Evolutionary conservation across 2,329 filamentous ascomycete species (phyloP).

Genomic region (Phyllosticta citrichinensis): DNA sequence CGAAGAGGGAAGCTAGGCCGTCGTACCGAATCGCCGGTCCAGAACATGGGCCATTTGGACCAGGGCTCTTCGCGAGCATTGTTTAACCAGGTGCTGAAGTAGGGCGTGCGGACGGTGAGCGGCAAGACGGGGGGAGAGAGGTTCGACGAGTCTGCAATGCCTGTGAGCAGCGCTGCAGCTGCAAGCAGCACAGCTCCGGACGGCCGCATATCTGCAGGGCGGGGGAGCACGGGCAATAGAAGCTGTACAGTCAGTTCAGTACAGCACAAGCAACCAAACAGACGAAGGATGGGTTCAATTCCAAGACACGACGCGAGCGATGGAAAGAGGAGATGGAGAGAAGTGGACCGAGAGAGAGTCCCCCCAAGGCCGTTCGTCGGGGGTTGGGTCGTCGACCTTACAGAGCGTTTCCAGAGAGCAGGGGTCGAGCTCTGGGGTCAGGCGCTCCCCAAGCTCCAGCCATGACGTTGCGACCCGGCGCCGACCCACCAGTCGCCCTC

Average conservation of each 20-base stretch:
- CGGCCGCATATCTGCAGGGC: constrained; percentile 19
- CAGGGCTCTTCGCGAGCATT: constrained; percentile 65
- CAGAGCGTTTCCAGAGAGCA: background rate
- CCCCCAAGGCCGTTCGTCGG: background rate
- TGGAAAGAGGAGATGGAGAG: background rate
- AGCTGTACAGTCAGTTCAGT: background rate
- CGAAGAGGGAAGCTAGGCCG: background rate
- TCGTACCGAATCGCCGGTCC: constrained; percentile 55
- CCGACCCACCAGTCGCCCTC: background rate
- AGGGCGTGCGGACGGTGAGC: constrained; percentile 41
- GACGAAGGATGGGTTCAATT: background rate
- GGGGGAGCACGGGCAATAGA: background rate
- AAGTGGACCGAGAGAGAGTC: background rate
- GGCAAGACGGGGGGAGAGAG: constrained; percentile 45
- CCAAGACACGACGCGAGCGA: background rate
- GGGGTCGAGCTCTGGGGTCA: background rate
- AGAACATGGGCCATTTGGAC: constrained; percentile 81
- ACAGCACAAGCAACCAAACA: background rate
- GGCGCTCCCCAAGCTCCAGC: background rate
- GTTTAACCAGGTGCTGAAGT: constrained; percentile 46
- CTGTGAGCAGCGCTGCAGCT: constrained; percentile 29
- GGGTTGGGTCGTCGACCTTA: background rate
- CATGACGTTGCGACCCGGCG: background rate
- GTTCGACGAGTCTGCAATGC: constrained; percentile 38
- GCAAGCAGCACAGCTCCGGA: constrained; percentile 16